Evolutionary conservation across 306 rosid genomes (phyloP), one percentile per base, ranked within the genome.

Genomic region (Glycyrrhiza uralensis): DNA sequence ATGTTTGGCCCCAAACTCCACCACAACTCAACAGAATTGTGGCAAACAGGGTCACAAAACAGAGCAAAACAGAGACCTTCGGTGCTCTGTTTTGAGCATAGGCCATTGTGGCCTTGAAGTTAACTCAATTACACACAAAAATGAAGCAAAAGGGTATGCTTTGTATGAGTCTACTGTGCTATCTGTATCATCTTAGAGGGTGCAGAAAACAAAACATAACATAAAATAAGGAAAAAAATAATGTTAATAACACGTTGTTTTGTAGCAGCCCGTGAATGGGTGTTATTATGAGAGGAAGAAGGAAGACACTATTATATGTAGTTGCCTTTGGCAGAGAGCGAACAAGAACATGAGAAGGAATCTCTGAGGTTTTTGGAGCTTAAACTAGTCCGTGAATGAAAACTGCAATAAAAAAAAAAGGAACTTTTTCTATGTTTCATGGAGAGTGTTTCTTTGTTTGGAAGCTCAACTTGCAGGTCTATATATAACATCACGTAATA

Each of bases 211-310:
- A 24, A 14, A 15, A 29, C 18, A 5, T 6, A 5, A 3, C 4
- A 38, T 33, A 2, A 67, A 33, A 30, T 2, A 0, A 38, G 1
- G 3, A 49, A 49, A 8, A 6, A 57, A 30, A 29, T 8, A 55
- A 57, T 29, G 14, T 39, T 2, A 28, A 4, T 14, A 32, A 19
- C 71, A 81, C 52, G 62, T 75, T 82, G 83, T 78, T 76, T 81
- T 81, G 11, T 79, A 76, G 90, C 66, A 42, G 63, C 82, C 91
- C 97, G 96, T 89, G 97, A 89, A 18, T 81, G 83, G 14, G n/a
- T n/a, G n/a, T n/a, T 59, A 68, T 69, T 50, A 6, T 65, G 52
- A 75, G 71, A 57, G 63, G 69, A 75, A 75, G 73, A 79, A 26
- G 69, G 45, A 36, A 22, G 49, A 29, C 32, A 19, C 66, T 57